Evolutionary conservation across 306 rosid genomes (phyloP), one percentile per base, ranked within the genome.

Genomic region (Castanea sativa): DNA sequence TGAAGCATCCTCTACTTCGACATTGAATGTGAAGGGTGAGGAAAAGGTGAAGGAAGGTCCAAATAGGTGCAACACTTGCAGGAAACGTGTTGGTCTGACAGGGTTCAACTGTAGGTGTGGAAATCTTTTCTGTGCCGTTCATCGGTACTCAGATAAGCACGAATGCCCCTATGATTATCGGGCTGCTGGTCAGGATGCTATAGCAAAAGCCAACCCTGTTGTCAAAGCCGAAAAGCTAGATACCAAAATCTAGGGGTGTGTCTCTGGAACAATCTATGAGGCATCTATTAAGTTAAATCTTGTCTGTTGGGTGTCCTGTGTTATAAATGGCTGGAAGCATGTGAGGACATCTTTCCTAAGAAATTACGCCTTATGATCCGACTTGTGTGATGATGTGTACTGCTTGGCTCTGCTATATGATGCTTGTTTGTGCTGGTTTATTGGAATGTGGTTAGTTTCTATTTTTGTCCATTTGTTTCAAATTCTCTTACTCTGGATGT

Each of bases 51-150:
- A 81, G 32, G 84, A 57, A 49, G 69, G 76, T 41, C 81, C 85
- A 29, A 81, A 76, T 21, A 76, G 85, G 77, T 86, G 89, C 79
- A 78, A 25, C 74, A 38, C 78, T 64, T 86, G 89, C 80, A 79
- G 84, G 80, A 86, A 79, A 21, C 89, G 86, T 3, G 75, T 86
- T 38, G 89, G 89, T 55, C 73, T 86, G 41, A 86, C 85, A 0
- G 89, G 85, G 29, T 86, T 86, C 82, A 80, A 71, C 49, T 86
- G 89, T 53, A 78, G 84, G 21, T 86, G 89, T 49, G 89, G 89
- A 63, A 58, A 76, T 78, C 69, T 83, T n/a, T 82, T 80, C 56
- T 82, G 86, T 74, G 75, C 89, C 9, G 70, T 33, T 49, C 89
- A 86, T 77, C 87, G 87, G 3, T 80, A 86, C 80, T 76, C 89